Conservation (phyloP, 345 rosid species). For the Salix viminalis region DNA sequence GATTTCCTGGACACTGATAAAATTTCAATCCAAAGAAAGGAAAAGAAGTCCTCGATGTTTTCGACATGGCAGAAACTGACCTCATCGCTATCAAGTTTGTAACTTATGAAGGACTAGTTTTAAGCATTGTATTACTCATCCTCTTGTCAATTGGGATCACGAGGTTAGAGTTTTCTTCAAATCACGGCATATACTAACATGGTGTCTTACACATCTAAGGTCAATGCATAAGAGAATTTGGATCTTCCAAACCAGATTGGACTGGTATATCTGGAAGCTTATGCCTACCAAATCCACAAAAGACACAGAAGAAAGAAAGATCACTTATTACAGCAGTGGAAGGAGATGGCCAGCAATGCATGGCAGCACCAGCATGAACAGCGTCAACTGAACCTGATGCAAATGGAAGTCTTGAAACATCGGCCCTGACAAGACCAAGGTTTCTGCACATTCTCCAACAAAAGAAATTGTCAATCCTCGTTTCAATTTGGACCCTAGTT, state of each 20-base stretch:
- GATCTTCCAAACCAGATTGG: not conserved
- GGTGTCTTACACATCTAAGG: not conserved
- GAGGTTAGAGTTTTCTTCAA: not conserved
- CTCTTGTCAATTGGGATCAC: not conserved
- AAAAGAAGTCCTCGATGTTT: not conserved
- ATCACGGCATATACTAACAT: not conserved
- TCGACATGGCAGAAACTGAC: not conserved
- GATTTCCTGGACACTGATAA: not conserved
- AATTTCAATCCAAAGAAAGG: not conserved
- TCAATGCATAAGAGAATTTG: not conserved
- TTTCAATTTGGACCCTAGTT: not conserved
- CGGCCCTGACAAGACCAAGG: conserved; percentile 90
- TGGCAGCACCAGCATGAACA: conserved; percentile 92
- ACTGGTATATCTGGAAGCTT: not conserved
- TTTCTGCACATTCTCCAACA: conserved; percentile 40
- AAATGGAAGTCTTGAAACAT: conserved; percentile 85
- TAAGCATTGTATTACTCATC: not conserved
- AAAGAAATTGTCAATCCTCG: conserved; percentile 12
- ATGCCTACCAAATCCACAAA: not conserved
- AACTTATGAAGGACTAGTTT: not conserved
- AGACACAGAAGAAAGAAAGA: not conserved
- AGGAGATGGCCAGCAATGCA: conserved; percentile 96
- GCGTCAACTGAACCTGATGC: conserved; percentile 78
- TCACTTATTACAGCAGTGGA: conserved; percentile 77
- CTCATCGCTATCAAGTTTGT: not conserved